A percentile compares a stretch with the other conserved stretches of the same genome.
These are phyloP conservation scores for Cytospora schulzeri DNA, from an alignment of 2,329 filamentous ascomycete genomes.

Conservation along the genomic window DNA sequence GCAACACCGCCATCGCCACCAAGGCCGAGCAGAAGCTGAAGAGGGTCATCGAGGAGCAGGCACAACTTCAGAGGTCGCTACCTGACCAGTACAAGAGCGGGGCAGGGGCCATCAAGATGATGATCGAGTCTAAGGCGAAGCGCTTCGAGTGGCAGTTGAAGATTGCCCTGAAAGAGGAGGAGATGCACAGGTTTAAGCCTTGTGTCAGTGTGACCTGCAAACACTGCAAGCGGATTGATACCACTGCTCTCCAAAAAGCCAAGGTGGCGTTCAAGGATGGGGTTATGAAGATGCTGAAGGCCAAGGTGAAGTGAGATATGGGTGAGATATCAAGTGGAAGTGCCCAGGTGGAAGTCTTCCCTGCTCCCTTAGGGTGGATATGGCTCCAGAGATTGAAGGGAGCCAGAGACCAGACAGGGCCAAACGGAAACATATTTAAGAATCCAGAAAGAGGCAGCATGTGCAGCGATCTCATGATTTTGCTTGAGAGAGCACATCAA, in stretches of 20 bases:
- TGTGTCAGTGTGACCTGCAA: constrained; percentile 18
- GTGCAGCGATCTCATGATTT: too few species aligned
- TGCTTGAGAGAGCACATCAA: not conserved
- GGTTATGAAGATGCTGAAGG: not conserved
- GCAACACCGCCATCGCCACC: not conserved
- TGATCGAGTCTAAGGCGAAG: not conserved
- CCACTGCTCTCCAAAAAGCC: not conserved
- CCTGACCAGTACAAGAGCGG: constrained; percentile 6
- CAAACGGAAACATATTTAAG: not conserved
- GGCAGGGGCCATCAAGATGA: not conserved
- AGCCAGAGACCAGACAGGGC: too few species aligned
- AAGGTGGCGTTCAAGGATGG: constrained; percentile 4
- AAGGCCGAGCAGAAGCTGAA: not conserved
- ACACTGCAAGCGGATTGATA: constrained; percentile 7
- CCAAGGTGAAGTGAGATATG: not conserved
- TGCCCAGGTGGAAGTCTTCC: not conserved
- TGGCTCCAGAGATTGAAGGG: not conserved
- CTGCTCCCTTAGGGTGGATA: not conserved
- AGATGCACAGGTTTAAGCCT: constrained; percentile 21
- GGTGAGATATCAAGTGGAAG: too few species aligned
- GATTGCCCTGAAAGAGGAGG: constrained; percentile 19
- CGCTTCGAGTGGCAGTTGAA: not conserved
- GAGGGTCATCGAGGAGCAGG: constrained; percentile 16
- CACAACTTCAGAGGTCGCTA: constrained; percentile 3
- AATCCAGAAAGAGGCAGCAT: not conserved